Evolutionary conservation across 2,329 filamentous ascomycete genomes (phyloP), one percentile per base, ranked within the genome.

Genomic region (Thelonectria rubi): DNA sequence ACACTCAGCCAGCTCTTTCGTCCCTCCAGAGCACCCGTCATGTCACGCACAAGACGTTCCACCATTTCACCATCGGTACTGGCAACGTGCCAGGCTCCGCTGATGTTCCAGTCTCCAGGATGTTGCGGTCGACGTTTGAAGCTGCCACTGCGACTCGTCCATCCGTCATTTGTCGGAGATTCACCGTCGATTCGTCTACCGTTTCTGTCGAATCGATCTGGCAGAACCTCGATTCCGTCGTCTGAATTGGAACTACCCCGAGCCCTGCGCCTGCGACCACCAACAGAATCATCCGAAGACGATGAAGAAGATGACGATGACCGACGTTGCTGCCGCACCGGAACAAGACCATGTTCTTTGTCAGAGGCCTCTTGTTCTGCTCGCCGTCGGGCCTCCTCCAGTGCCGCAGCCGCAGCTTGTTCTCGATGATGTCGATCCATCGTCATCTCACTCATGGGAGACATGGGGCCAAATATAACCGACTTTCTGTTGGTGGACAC

Each of bases 401-500:
- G 69, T 54, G 54, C 71, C 67, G 65, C 64, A 3, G 71, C 68
- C n/a, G 71, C 60, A 21, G 69, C 72, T 18, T 80, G 76, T 12
- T 76, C 72, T 34, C 70, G 70, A 40, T 71, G 77, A 60, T 82
- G 82, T 24, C 75, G 72, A 18, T 76, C 73, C 68, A 84, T 79
- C 0, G 81, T 83, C 56, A 73, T 77, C 0, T 79, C 79, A 15
- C 81, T 84, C 54, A 81, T 78, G 1, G 83, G 83, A 3, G 82
- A 85, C 42, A 85, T 69, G 0, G 83, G 82, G 2, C 79, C 77
- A 56, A 84, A 85, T 2, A 74, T 66, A 1, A 85, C 81, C 1
- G 79, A 79, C 62, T 82, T 82, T 20, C 75, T 43, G 5, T 43
- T 51, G 11, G 53, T 58, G 21, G 58, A 55, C 26, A 56, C 50